Percentiles rank a stretch among this genome's conserved stretches.
Conservation (phyloP, 2,329 filamentous ascomycete genomes). For the Volutella citrinella region DNA sequence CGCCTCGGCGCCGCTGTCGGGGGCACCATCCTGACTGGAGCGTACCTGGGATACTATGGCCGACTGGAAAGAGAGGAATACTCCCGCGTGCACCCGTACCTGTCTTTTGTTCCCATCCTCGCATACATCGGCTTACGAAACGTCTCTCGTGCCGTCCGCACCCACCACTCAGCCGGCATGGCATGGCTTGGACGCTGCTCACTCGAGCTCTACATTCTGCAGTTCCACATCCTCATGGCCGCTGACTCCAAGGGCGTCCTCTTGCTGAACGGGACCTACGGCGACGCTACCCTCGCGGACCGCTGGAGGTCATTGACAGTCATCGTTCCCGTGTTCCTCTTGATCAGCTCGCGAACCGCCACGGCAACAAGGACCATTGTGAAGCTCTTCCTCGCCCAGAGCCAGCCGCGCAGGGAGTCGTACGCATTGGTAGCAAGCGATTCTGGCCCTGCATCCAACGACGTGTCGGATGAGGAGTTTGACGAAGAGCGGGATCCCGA, state of each 20-base stretch:
- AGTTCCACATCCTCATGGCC: conserved; percentile 60
- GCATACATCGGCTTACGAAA: conserved; percentile 53
- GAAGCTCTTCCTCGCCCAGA: conserved; percentile 1
- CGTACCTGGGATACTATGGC: conserved; percentile 22
- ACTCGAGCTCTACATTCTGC: conserved; percentile 57
- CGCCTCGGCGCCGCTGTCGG: conserved; percentile 15
- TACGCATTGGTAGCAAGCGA: no score
- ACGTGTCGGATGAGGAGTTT: no score
- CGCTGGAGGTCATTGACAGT: conserved; percentile 23
- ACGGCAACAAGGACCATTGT: conserved; percentile 1
- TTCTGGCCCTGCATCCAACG: no score
- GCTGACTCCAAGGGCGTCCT: conserved; percentile 51
- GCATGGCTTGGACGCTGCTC: conserved; percentile 54
- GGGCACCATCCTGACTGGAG: conserved; percentile 25
- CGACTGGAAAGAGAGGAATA: conserved; percentile 32
- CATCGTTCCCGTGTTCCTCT: conserved; percentile 25
- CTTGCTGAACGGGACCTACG: conserved; percentile 16
- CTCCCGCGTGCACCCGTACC: conserved; percentile 48
- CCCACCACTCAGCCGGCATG: conserved; percentile 35
- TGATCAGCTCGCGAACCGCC: conserved; percentile 15
- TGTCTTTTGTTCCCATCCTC: conserved; percentile 53
- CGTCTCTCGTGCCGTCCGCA: conserved; percentile 13
- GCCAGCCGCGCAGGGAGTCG: no score
- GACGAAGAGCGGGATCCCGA: no score
- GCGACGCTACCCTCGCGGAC: conserved; percentile 17